Evolutionary conservation across 176 grass and related monocot genomes (phyloP), one percentile per base, ranked within the genome.

Genomic region (Ampelocalamus luodianensis): DNA sequence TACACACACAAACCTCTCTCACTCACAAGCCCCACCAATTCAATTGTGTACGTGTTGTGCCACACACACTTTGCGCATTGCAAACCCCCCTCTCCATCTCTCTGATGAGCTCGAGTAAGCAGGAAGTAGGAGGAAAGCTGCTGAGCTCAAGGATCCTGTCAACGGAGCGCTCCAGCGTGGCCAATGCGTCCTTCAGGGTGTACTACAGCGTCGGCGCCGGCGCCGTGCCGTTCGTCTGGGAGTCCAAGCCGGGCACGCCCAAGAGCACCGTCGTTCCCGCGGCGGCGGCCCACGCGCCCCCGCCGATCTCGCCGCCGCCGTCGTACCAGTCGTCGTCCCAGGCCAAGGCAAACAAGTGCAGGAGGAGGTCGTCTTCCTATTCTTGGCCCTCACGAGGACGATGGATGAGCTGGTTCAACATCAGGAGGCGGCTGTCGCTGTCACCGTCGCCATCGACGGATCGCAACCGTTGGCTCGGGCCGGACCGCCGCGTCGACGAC

Each of bases 191-290:
- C 11, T 90, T 90, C 74, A 72, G 88, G 79, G 88, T 90, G 27
- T 90, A 90, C 74, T 90, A 90, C 88, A 87, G 88, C 66, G 48
- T 83, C 48, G 88, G 79, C 73, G 84, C 84, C 79, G 84, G 84
- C 74, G 59, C 79, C 20, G 84, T 90, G 79, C 88, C 88, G 0
- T 90, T 90, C 79, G 12, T 87, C 38, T 90, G 88, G 88, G 88
- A 90, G 67, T 79, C 84, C 73, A 87, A 74, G 74, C 88, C 84
- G 1, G 84, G 88, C 39, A 86, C 84, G 15, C 88, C 88, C 39
- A 90, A 74, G 84, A 77, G 84, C 79, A 34, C 56, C 43, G 59
- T 43, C 66, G 80, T 39, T 10, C 78, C 65, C 0, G 71, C 36
- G 6, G 45, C 48, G 0, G 5, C 63, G 12, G 1, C 37, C 34